These are phyloP conservation scores for Domatiomyces globalis DNA, from an alignment of 2,329 filamentous ascomycete species.

Conservation along the genomic window DNA sequence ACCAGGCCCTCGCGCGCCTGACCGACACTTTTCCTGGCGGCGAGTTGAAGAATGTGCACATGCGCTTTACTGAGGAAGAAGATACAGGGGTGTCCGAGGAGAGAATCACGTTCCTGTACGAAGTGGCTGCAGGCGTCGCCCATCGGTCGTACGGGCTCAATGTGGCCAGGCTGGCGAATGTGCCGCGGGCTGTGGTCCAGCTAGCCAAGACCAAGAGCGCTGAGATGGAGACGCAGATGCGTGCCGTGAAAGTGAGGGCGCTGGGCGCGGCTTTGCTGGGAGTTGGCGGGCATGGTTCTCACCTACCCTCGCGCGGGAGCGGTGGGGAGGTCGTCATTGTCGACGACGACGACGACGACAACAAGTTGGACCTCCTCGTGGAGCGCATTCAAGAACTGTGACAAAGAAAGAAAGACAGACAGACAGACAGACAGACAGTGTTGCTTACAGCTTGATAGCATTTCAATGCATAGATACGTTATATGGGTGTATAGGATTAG, in stretches of 20 bases:
- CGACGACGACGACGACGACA: background rate
- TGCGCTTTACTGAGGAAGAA: slow-evolving; percentile 60
- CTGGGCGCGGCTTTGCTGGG: slow-evolving; percentile 8
- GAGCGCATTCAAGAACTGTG: background rate
- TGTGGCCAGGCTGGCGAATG: slow-evolving; percentile 70
- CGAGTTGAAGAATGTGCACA: slow-evolving; percentile 76
- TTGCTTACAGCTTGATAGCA: background rate
- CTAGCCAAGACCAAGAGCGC: slow-evolving; percentile 65
- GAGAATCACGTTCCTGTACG: slow-evolving; percentile 87
- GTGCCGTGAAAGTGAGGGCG: slow-evolving; percentile 42
- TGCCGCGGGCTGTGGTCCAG: slow-evolving; percentile 64
- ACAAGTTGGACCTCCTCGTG: background rate
- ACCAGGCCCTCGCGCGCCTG: slow-evolving; percentile 70
- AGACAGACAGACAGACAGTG: too few relatives aligned
- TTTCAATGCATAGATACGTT: too few relatives aligned
- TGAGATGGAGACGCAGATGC: slow-evolving; percentile 64
- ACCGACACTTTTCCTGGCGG: slow-evolving; percentile 51
- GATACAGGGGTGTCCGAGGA: slow-evolving; percentile 27
- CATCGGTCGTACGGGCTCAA: slow-evolving; percentile 91
- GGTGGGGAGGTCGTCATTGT: background rate
- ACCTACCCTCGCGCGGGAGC: too few relatives aligned
- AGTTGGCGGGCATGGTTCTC: background rate
- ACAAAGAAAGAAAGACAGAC: background rate
- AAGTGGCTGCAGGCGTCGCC: slow-evolving; percentile 78
- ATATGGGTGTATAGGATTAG: too few relatives aligned